phyloP scores from a whole-genome alignment of 768 basidiomycete genomes.

The Auricularia cornea region DNA sequence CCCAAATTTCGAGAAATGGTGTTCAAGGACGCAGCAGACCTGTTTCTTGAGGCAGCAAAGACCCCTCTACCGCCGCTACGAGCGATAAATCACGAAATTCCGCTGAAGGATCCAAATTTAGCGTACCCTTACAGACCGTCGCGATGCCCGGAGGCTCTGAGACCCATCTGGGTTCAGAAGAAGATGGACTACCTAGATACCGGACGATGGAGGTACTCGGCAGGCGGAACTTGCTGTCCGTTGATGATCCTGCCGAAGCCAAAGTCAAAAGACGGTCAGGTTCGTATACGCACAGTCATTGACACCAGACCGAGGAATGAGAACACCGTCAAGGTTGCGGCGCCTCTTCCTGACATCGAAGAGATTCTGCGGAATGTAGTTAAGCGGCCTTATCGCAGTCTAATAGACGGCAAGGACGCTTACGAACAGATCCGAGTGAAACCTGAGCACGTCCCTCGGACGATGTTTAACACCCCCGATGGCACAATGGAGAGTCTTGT shows the following conservation, averaged over 20 bases:
- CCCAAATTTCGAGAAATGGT: neutral
- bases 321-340: conserved; percentile 1
- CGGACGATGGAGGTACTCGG: conserved; percentile 2
- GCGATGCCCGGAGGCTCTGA: conserved; percentile 1
- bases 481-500: conserved; percentile 11
- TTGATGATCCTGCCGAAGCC: conserved; percentile 3
- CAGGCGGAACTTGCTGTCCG: conserved; percentile 1
- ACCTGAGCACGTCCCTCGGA: neutral
- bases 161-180: neutral
- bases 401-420: conserved; percentile 10
- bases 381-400: neutral
- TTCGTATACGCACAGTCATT: neutral
- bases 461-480: conserved; percentile 9
- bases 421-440: conserved; percentile 11
- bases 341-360: conserved; percentile 6
- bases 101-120: neutral
- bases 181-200: neutral
- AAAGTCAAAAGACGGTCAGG: neutral
- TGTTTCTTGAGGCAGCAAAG: neutral
- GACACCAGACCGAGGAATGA: neutral
- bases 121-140: conserved; percentile 2
- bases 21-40: neutral
- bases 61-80: neutral
- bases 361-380: conserved; percentile 1
- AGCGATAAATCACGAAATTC: conserved; percentile 4